These are phyloP conservation scores for Backusella morwellensis DNA, from an alignment of 192 early-diverging fungal genomes.

Conservation along the genomic window DNA sequence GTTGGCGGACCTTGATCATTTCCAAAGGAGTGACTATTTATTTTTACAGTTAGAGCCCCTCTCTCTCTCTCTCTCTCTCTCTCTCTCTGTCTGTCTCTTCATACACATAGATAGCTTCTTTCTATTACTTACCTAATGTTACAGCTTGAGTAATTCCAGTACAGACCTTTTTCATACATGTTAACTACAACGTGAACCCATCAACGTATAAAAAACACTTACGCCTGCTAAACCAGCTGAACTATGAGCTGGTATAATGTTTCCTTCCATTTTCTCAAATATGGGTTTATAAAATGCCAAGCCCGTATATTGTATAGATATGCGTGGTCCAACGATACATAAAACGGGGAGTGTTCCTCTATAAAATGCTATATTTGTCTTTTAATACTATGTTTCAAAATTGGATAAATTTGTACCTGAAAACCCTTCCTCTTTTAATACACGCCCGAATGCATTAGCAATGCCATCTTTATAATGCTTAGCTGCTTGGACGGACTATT, in stretches of 20 bases:
- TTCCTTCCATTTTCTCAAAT: constrained; percentile 42
- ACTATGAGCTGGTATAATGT: constrained; percentile 33
- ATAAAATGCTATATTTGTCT: constrained; percentile 28
- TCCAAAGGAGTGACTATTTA: constrained; percentile 40
- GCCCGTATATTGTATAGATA: constrained; percentile 43
- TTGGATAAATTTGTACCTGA: constrained; percentile 12
- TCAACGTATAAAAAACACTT: constrained; percentile 3
- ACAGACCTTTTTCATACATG: constrained; percentile 23
- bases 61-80: too few relatives aligned
- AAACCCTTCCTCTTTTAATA: constrained; percentile 36
- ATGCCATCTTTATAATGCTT: constrained; percentile 35
- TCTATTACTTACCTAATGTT: constrained; percentile 31
- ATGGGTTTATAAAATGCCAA: constrained; percentile 44
- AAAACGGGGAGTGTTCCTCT: constrained; percentile 40
- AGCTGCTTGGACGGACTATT: constrained; percentile 35
- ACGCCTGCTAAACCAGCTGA: constrained; percentile 39
- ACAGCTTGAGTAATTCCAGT: constrained; percentile 42
- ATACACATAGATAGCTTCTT: not conserved
- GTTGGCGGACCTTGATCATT: constrained; percentile 44
- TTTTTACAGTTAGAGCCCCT: not conserved
- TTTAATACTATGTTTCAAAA: not conserved
- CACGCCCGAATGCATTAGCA: constrained; percentile 27
- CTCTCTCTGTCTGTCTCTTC: too few relatives aligned
- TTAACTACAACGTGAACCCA: not conserved
- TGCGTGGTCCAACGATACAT: constrained; percentile 42